Percentiles rank a stretch among this genome's conserved stretches.
These are phyloP conservation scores for Lactarius akahatsu DNA, from an alignment of 768 basidiomycete species.

Conservation along the genomic window DNA sequence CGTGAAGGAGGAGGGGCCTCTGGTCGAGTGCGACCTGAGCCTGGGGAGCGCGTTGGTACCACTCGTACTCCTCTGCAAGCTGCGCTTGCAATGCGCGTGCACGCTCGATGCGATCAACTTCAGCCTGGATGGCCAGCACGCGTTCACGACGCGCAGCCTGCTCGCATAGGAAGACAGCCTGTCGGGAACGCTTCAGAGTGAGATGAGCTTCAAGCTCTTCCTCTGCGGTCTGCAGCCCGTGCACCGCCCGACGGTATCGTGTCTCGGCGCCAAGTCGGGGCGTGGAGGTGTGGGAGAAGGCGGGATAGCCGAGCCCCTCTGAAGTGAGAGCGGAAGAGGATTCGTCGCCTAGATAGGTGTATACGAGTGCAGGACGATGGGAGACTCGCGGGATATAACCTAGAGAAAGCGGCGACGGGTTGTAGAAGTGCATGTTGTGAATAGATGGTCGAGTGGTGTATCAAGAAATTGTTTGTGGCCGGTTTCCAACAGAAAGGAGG, in stretches of 20 bases:
- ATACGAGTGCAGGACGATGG: neutral
- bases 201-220: slow-evolving; percentile 19
- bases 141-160: slow-evolving; percentile 10
- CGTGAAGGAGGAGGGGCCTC: neutral
- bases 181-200: slow-evolving; percentile 4
- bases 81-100: slow-evolving; percentile 5
- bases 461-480: neutral
- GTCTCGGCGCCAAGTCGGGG: slow-evolving; percentile 6
- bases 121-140: slow-evolving; percentile 4
- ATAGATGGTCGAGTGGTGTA: neutral
- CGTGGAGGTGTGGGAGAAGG: neutral
- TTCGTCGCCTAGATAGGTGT: neutral
- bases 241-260: slow-evolving; percentile 25
- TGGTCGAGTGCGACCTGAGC: neutral
- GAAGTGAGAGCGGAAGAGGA: neutral
- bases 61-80: neutral
- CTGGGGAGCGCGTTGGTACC: neutral
- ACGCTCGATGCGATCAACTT: slow-evolving; percentile 3
- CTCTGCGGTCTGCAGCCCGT: slow-evolving; percentile 25
- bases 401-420: neutral
- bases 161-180: slow-evolving; percentile 7
- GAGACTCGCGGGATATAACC: neutral
- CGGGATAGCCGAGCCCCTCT: neutral
- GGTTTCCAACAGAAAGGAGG: neutral
- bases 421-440: slow-evolving; percentile 19